Evolutionary conservation across 2,329 filamentous ascomycete genomes (phyloP), one percentile per base, ranked within the genome.

Genomic region (Pezicula radicicola): DNA sequence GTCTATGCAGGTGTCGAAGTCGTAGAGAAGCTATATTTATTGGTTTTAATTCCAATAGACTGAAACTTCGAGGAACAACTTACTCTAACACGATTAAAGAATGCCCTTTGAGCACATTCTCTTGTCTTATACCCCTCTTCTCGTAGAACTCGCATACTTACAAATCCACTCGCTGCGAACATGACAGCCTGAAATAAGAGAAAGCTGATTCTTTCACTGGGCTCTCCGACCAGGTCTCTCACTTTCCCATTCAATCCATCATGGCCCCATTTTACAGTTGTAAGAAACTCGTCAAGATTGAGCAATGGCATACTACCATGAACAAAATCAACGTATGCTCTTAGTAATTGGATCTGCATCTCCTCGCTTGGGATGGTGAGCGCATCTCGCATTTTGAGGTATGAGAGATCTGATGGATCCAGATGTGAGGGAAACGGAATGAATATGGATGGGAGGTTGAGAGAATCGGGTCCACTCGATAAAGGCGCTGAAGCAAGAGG

Each of bases 221-320:
- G 76, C 15, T 87, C 87, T 67, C 93, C 85, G 12, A 77, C 30
- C 4, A 7, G 2, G 12, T 33, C 30, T 33, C 30, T 33, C 7
- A 6, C 7, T 33, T 33, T 33, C 12, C 30, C 75, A 6, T 33
- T 30, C 4, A 10, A 27, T 12, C 9, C 4, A 10, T 45, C 42
- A 13, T 28, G n/a, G 5, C 42, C 42, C 48, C 76, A 74, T 62
- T 84, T 82, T 60, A 90, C 76, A 46, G 78, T 75, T 48, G 72
- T 25, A 25, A 85, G 64, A 60, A 85, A 79, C 67, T 80, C 70
- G 66, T 82, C 68, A 66, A 85, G 63, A 74, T 88, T 89, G 57
- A 96, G 74, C 30, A 96, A 75, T 21, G 91, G 91, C 89, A 96
- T 95, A 67, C 89, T 96, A 1, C 91, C 89, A 67, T 96, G 43